Percentiles rank a stretch among this genome's conserved stretches.
Evolutionary conservation across 805 yeast species (phyloP).

Genomic region (Candida argentea): DNA sequence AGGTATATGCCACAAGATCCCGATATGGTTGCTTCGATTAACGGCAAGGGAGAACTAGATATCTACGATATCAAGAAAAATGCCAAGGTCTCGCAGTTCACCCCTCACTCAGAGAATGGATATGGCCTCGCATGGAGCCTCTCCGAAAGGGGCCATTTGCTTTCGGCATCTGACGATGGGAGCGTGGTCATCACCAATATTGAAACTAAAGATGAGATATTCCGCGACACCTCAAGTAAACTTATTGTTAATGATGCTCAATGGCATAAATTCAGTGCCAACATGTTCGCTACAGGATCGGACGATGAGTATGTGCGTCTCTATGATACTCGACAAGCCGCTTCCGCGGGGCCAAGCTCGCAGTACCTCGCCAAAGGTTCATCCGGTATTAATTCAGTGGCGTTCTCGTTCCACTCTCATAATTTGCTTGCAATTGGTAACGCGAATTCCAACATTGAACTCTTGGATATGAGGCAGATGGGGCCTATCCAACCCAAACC

Average conservation of each 20-base stretch:
- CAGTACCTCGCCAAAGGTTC: slow-evolving; percentile 10
- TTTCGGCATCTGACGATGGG: slow-evolving; percentile 59
- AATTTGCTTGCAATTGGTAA: slow-evolving; percentile 63
- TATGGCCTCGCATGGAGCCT: slow-evolving; percentile 67
- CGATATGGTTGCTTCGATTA: slow-evolving; percentile 50
- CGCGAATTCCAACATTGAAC: slow-evolving; percentile 51
- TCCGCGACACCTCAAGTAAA: slow-evolving; percentile 23
- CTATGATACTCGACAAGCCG: slow-evolving; percentile 40
- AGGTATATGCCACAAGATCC: slow-evolving; percentile 58
- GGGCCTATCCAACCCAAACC: too few species aligned
- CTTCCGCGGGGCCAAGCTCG: slow-evolving; percentile 15
- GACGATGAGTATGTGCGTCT: slow-evolving; percentile 53
- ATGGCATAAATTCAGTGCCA: slow-evolving; percentile 49
- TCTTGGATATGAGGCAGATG: slow-evolving; percentile 53
- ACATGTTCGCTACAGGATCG: slow-evolving; percentile 60
- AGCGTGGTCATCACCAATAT: slow-evolving; percentile 56
- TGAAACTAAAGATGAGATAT: slow-evolving; percentile 5
- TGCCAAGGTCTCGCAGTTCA: slow-evolving; percentile 21
- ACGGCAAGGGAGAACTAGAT: slow-evolving; percentile 53
- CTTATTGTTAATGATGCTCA: slow-evolving; percentile 68
- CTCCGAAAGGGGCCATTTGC: slow-evolving; percentile 34
- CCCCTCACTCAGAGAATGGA: slow-evolving; percentile 58
- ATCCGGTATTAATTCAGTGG: slow-evolving; percentile 46
- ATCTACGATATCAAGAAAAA: slow-evolving; percentile 35
- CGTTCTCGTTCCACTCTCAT: slow-evolving; percentile 53